These are phyloP conservation scores for Magnusiomyces paraingens DNA, from an alignment of 1,139 yeast genomes.

Conservation along the genomic window DNA sequence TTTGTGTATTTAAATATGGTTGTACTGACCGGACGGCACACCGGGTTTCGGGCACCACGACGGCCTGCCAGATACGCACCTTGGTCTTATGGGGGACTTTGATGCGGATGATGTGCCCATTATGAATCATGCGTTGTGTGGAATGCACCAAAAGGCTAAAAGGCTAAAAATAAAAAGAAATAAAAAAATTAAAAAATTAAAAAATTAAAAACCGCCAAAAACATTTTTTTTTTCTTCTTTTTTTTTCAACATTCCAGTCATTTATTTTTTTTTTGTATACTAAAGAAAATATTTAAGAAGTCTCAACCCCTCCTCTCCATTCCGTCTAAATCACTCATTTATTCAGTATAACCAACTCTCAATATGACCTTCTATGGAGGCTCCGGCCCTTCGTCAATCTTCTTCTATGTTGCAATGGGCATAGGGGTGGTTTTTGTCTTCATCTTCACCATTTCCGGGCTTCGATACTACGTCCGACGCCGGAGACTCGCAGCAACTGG, in stretches of 20 bases:
- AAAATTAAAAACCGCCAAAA: background rate
- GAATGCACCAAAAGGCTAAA: too few relatives aligned
- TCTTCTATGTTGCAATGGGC: too few relatives aligned
- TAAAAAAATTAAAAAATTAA: background rate
- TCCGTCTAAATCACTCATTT: too few relatives aligned
- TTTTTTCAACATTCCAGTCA: background rate
- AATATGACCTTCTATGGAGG: too few relatives aligned
- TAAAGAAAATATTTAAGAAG: constrained; percentile 3
- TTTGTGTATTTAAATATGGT: too few relatives aligned
- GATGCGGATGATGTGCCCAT: too few relatives aligned
- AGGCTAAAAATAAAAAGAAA: background rate
- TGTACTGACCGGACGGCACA: too few relatives aligned
- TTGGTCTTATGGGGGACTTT: too few relatives aligned
- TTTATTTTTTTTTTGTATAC: constrained; percentile 2
- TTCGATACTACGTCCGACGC: constrained; percentile 33
- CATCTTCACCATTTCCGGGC: constrained; percentile 34
- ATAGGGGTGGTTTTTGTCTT: constrained; percentile 32
- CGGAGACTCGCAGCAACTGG: constrained; percentile 16
- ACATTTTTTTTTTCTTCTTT: background rate
- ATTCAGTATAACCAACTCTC: background rate
- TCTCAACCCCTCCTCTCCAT: background rate
- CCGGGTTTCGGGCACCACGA: too few relatives aligned
- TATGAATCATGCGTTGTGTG: too few relatives aligned
- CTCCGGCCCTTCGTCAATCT: too few relatives aligned
- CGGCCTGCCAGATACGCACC: too few relatives aligned